A percentile compares a stretch with the other conserved stretches of the same genome.
Conservation (phyloP, 2,329 filamentous ascomycete genomes). For the Exserohilum rostratum region DNA sequence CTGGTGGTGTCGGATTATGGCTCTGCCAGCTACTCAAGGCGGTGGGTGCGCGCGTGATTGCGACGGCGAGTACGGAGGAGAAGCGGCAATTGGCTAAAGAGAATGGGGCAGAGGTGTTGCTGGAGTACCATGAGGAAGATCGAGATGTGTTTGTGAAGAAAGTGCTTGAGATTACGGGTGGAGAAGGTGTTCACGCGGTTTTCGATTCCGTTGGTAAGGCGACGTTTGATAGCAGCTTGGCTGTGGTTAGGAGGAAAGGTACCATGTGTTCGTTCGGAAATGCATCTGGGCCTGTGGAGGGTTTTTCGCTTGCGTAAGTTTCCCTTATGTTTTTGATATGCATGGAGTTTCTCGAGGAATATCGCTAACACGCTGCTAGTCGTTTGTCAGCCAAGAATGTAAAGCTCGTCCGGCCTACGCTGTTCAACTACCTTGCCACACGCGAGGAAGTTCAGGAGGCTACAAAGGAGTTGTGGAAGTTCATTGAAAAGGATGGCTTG, state of each 20-base stretch:
- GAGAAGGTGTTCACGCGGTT: slow-evolving; percentile 75
- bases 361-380: slow-evolving; percentile 30
- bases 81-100: slow-evolving; percentile 73
- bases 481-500: slow-evolving; percentile 72
- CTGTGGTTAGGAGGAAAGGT: slow-evolving; percentile 77
- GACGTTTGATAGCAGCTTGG: slow-evolving; percentile 80
- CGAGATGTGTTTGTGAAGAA: slow-evolving; percentile 48
- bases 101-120: slow-evolving; percentile 72
- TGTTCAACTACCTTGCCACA: slow-evolving; percentile 68
- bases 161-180: slow-evolving; percentile 72
- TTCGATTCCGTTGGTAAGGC: slow-evolving; percentile 86
- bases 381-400: slow-evolving; percentile 74
- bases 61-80: slow-evolving; percentile 74
- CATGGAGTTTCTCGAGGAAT: neutral
- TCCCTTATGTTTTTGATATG: slow-evolving; percentile 7
- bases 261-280: slow-evolving; percentile 81
- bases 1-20: slow-evolving; percentile 74
- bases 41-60: slow-evolving; percentile 79
- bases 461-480: slow-evolving; percentile 71
- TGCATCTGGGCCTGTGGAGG: slow-evolving; percentile 78
- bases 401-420: slow-evolving; percentile 74
- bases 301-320: slow-evolving; percentile 66
- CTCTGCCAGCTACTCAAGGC: slow-evolving; percentile 75
- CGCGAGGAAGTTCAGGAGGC: slow-evolving; percentile 74
- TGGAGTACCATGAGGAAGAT: slow-evolving; percentile 70